A percentile compares a stretch with the other conserved stretches of the same genome.
Conservation (phyloP, 2,329 filamentous ascomycete genomes). For the Calonectria honghensis region DNA sequence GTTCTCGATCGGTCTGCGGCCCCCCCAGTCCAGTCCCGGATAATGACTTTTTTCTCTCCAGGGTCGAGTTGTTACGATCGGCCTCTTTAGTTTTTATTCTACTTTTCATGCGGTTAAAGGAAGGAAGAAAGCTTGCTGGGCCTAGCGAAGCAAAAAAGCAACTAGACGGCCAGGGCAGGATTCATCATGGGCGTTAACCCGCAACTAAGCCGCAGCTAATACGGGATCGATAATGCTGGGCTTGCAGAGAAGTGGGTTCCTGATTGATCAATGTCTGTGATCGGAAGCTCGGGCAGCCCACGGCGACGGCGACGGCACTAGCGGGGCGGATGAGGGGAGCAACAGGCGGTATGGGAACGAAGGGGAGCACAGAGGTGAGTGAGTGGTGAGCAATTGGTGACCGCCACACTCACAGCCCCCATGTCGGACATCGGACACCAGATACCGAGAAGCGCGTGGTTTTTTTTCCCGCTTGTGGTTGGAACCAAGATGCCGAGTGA, state of each 20-base stretch:
- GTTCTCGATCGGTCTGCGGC: slow-evolving; percentile 8
- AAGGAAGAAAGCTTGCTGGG: neutral
- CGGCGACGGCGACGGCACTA: slow-evolving; percentile 13
- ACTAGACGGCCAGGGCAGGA: too few species aligned
- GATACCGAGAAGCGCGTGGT: slow-evolving; percentile 46
- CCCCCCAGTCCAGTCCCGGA: neutral
- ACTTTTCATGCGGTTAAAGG: neutral
- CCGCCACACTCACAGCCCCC: slow-evolving; percentile 24
- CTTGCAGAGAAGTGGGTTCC: neutral
- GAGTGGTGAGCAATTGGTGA: slow-evolving; percentile 16
- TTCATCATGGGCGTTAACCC: neutral
- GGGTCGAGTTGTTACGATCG: neutral
- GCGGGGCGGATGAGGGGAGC: slow-evolving; percentile 1
- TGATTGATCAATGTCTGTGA: slow-evolving; percentile 2
- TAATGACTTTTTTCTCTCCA: slow-evolving; percentile 3
- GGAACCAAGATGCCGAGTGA: slow-evolving; percentile 40
- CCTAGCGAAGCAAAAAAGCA: neutral
- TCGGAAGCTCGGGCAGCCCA: slow-evolving; percentile 17
- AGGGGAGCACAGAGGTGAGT: slow-evolving; percentile 12
- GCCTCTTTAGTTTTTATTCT: neutral
- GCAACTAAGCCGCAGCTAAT: slow-evolving; percentile 12
- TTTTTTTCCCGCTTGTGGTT: slow-evolving; percentile 36
- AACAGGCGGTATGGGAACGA: slow-evolving; percentile 3
- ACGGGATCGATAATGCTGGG: slow-evolving; percentile 10
- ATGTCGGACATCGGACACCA: slow-evolving; percentile 46